A percentile compares a stretch with the other conserved stretches of the same genome.
Conservation (phyloP, 768 basidiomycete genomes). For the Boletellus emodensis region DNA sequence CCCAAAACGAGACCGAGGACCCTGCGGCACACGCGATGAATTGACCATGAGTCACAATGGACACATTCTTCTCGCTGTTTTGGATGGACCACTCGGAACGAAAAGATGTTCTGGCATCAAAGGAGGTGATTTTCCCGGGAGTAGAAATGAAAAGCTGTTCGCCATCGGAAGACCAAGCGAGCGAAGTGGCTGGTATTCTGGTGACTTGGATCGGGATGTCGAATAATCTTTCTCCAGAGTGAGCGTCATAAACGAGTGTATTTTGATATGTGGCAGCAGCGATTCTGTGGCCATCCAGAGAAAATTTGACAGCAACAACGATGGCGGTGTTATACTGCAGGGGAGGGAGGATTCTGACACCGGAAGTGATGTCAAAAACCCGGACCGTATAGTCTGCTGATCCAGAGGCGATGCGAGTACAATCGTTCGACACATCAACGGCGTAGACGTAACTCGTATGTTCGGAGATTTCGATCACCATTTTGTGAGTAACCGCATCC, state of each 20-base stretch:
- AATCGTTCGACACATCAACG: not conserved
- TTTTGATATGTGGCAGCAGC: not conserved
- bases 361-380: not conserved
- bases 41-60: not conserved
- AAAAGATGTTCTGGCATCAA: not conserved
- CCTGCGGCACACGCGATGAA: slow-evolving; percentile 1
- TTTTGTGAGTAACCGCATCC: not conserved
- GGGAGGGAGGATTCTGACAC: not conserved
- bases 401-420: not conserved
- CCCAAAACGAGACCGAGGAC: slow-evolving; percentile 8
- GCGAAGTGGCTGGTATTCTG: not conserved
- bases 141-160: not conserved
- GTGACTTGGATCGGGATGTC: not conserved
- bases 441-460: not conserved
- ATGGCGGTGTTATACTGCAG: not conserved
- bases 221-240: not conserved
- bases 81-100: slow-evolving; percentile 3
- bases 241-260: not conserved
- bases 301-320: not conserved
- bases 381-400: not conserved
- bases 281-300: not conserved
- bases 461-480: not conserved
- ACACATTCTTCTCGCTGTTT: not conserved
- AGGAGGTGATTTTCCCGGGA: not conserved
- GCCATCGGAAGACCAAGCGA: not conserved